Evolutionary conservation across 768 basidiomycete species (phyloP), one percentile per base, ranked within the genome.

Genomic region (Pleurotus citrinopileatus): DNA sequence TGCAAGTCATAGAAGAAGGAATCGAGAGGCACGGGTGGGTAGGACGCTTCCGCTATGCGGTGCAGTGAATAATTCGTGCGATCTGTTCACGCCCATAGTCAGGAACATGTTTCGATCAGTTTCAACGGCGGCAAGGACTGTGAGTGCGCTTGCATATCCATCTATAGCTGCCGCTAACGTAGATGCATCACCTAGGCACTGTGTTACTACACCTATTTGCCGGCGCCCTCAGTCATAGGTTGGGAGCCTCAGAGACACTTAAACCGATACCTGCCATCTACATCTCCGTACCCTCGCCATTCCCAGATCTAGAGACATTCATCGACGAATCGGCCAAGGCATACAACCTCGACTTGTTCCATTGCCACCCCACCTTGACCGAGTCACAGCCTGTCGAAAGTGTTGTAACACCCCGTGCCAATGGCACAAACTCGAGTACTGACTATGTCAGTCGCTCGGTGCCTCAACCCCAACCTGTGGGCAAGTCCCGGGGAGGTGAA

Each of bases 41-140:
- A 52, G 53, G 61, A 55, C 47, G 45, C 22, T 26, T 53, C 59
- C 22, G 43, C 8, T 20, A 42, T 19, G 52, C 38, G 38, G 29
- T 47, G 29, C 7, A 25, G 27, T 56, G 55, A 57, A 60, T 45
- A 48, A 65, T 57, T 22, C 56, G 38, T 57, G 40, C 60, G 27
- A 60, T 55, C 43, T 52, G 43, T 60, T 57, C 23, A 10, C 17
- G 51, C 50, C 51, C 54, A 54, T 67, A 91, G 92, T 46, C 77
- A 80, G 63, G 82, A 87, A 29, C 74, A 78, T 53, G 72, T 94
- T 3, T 87, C 94, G 2, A 77, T 99, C 56, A 97, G 94, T 69
- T 99, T 98, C 74, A 99, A 98, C 60, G 97, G 97, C 8, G 97
- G 97, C 50, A 99, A 99, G 68, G 97, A 99, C 65, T 99, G 97